Conservation (phyloP, 148 eudicot genomes). For the Polygonum aviculare region DNA sequence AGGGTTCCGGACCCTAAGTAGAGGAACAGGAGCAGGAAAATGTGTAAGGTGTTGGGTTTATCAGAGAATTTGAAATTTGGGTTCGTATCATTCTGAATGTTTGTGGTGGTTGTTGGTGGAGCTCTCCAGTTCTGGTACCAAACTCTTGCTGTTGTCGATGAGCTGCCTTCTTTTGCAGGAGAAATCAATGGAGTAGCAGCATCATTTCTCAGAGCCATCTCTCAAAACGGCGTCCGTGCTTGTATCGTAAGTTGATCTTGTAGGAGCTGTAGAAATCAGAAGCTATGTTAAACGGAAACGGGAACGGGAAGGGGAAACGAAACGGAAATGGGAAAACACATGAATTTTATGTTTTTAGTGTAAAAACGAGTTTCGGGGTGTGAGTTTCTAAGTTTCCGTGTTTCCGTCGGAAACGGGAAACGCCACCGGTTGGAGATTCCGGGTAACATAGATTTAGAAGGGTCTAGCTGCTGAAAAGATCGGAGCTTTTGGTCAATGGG, state of each 20-base stretch:
- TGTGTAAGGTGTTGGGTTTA: constrained; percentile 22
- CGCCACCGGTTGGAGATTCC: too few species aligned
- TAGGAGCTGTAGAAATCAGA: too few species aligned
- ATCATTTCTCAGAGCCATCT: constrained; percentile 13
- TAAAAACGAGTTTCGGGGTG: too few species aligned
- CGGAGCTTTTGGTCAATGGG: background rate
- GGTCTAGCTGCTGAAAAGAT: background rate
- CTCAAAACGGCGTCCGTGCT: background rate
- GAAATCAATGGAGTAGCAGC: constrained; percentile 13
- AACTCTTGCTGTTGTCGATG: constrained; percentile 22
- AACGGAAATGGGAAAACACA: too few species aligned
- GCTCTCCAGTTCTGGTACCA: constrained; percentile 15
- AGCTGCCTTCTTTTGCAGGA: constrained; percentile 13
- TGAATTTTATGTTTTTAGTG: too few species aligned
- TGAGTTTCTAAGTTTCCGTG: too few species aligned
- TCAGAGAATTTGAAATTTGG: constrained; percentile 14
- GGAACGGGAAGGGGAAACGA: too few species aligned
- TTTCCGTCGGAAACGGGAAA: too few species aligned
- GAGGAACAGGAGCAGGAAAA: constrained; percentile 21
- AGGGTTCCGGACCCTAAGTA: constrained; percentile 44
- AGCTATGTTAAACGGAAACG: too few species aligned
- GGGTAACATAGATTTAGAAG: too few species aligned
- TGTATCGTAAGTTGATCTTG: background rate
- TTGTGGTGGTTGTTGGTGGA: constrained; percentile 10
- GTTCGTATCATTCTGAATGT: constrained; percentile 9